A percentile compares a stretch with the other conserved stretches of the same genome.
phyloP scores from a whole-genome alignment of 2,329 filamentous ascomycete genomes.

The Fusarium xylarioides region DNA sequence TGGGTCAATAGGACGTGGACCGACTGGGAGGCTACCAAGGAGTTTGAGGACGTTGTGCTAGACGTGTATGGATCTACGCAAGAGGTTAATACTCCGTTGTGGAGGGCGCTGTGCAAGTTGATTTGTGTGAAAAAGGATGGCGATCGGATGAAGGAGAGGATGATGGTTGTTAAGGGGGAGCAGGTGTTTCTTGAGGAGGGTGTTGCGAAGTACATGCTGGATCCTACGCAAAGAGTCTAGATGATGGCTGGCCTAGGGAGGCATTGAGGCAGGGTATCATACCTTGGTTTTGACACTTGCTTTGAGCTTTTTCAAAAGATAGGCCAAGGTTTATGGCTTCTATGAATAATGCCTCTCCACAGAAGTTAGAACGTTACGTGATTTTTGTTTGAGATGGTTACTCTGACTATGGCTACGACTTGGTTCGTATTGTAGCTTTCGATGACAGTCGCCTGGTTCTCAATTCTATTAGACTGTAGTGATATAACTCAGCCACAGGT shows the following conservation, averaged over 20 bases:
- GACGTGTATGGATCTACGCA: conserved; percentile 8
- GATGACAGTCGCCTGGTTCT: not conserved
- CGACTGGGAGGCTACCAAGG: conserved; percentile 6
- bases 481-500: not conserved
- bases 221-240: not conserved
- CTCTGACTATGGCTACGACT: not conserved
- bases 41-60: conserved; percentile 18
- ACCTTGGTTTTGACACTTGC: not conserved
- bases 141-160: conserved; percentile 4
- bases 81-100: conserved; percentile 5
- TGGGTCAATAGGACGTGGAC: not conserved
- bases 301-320: not conserved
- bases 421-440: not conserved
- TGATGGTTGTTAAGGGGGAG: conserved; percentile 16
- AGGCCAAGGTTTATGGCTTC: not conserved
- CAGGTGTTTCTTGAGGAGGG: conserved; percentile 5
- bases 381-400: not conserved
- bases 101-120: conserved; percentile 23
- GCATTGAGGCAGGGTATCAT: not conserved
- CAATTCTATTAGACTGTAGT: not conserved
- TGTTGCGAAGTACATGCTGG: not conserved
- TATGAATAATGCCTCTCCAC: not conserved
- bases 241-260: no score
- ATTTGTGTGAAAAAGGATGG: conserved; percentile 7
- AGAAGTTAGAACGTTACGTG: not conserved